Evolutionary conservation across 352 stramenopile species (phyloP).

Genomic region (Thraustochytrium sp.): DNA sequence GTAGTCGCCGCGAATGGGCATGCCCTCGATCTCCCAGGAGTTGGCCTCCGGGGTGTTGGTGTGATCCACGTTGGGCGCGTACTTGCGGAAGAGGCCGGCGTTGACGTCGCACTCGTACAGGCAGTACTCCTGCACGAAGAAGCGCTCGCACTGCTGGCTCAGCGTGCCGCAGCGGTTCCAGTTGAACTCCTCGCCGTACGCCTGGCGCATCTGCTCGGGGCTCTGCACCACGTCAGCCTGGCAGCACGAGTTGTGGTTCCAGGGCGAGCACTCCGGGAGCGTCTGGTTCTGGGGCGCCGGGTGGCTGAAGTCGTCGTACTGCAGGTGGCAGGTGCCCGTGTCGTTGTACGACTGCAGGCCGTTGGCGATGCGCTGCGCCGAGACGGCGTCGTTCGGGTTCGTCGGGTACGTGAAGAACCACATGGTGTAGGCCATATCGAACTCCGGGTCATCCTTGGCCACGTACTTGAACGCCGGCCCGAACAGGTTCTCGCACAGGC

Average conservation of each 20-base stretch:
- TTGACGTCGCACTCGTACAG: constrained; percentile 46
- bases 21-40: constrained; percentile 29
- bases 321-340: background rate
- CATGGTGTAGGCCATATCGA: constrained; percentile 39
- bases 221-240: background rate
- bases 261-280: constrained; percentile 41
- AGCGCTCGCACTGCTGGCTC: constrained; percentile 36
- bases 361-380: background rate
- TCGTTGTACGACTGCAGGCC: constrained; percentile 4
- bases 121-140: constrained; percentile 45
- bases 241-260: constrained; percentile 38
- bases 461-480: constrained; percentile 30
- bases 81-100: constrained; percentile 29
- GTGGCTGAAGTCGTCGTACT: constrained; percentile 26
- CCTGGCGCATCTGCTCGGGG: background rate
- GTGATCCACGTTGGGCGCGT: background rate
- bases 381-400: constrained; percentile 39
- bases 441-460: background rate
- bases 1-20: constrained; percentile 34
- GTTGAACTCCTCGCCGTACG: constrained; percentile 32
- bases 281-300: background rate
- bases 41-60: background rate
- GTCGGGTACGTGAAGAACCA: constrained; percentile 9
- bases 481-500: constrained; percentile 33
- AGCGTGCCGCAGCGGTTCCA: constrained; percentile 35